These are phyloP conservation scores for Aspergillus bridgeri DNA, from an alignment of 495 filamentous ascomycete species.

Conservation along the genomic window DNA sequence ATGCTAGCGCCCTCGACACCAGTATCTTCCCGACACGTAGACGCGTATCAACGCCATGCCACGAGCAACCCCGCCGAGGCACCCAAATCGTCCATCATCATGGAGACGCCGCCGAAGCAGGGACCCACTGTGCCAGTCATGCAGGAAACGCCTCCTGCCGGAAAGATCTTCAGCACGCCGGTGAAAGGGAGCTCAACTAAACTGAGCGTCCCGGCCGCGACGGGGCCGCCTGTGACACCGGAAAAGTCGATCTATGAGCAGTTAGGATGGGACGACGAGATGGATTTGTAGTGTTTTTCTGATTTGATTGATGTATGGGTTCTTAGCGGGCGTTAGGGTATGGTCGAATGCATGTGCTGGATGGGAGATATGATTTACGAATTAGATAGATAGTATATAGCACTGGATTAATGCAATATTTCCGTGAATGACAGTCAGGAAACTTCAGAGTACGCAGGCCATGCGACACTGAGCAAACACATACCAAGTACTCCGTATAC, in stretches of 20 bases:
- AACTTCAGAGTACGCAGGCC: no score
- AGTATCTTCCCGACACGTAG: slow-evolving; percentile 28
- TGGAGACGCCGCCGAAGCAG: slow-evolving; percentile 43
- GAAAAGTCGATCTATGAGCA: slow-evolving; percentile 63
- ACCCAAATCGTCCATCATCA: slow-evolving; percentile 23
- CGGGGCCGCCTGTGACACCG: slow-evolving; percentile 33
- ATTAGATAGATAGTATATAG: no score
- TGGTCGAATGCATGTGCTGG: not conserved
- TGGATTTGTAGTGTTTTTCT: slow-evolving; percentile 13
- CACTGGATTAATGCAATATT: no score
- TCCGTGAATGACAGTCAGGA: no score
- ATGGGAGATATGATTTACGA: no score
- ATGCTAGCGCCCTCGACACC: slow-evolving; percentile 31
- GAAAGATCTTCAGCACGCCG: slow-evolving; percentile 21
- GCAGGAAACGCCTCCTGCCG: slow-evolving; percentile 12
- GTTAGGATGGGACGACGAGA: slow-evolving; percentile 70
- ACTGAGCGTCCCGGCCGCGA: not conserved
- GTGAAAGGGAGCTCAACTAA: slow-evolving; percentile 19
- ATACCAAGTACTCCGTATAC: no score
- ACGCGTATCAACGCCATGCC: slow-evolving; percentile 3
- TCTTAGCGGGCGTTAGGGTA: not conserved
- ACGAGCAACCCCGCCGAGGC: not conserved
- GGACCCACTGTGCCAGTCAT: slow-evolving; percentile 15
- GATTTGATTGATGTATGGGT: not conserved
- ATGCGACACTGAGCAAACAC: no score